phyloP scores from a whole-genome alignment of 2,329 filamentous ascomycete genomes.

The Talaromyces verruculosus region DNA sequence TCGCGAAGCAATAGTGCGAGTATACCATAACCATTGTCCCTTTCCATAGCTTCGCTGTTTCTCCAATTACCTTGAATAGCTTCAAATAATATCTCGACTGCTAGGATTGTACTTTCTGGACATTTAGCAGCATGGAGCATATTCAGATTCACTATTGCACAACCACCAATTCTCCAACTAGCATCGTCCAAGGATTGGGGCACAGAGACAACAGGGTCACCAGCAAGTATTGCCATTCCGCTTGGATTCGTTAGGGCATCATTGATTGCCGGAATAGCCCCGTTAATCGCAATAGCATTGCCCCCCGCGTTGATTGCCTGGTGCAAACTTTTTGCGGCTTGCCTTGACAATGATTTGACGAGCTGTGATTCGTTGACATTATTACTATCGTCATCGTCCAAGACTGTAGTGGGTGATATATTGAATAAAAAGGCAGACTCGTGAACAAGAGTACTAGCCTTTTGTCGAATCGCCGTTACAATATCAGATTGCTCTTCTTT shows the following conservation, averaged over 20 bases:
- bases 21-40: constrained; percentile 89
- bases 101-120: constrained; percentile 68
- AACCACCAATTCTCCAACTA: constrained; percentile 89
- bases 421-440: constrained; percentile 81
- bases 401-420: constrained; percentile 74
- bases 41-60: constrained; percentile 97
- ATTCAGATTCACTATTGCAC: constrained; percentile 79
- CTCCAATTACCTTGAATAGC: constrained; percentile 90
- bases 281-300: constrained; percentile 81
- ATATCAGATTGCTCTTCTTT: constrained; percentile 93
- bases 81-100: constrained; percentile 80
- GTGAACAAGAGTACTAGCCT: constrained; percentile 76
- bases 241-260: constrained; percentile 80
- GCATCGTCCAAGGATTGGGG: constrained; percentile 88
- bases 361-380: constrained; percentile 70
- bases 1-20: constrained; percentile 78
- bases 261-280: constrained; percentile 80
- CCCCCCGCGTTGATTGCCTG: constrained; percentile 70
- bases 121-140: constrained; percentile 75
- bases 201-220: constrained; percentile 75
- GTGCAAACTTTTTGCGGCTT: constrained; percentile 66
- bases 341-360: constrained; percentile 71
- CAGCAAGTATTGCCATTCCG: constrained; percentile 78
- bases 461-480: constrained; percentile 78
- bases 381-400: constrained; percentile 77